Base-by-base conservation (phyloP, 257 asterid genomes). In the Solanum phureja region DNA sequence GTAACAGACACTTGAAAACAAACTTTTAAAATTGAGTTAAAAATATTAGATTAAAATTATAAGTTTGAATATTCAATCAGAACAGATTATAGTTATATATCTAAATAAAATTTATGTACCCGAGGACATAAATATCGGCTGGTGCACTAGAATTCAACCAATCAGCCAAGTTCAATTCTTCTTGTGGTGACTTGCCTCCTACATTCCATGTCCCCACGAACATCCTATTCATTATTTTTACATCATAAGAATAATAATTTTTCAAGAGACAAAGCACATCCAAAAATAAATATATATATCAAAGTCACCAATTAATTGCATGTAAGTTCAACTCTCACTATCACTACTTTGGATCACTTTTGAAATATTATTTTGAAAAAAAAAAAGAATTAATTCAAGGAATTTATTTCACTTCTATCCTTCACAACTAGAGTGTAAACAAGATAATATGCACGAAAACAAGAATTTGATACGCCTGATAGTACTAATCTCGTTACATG, bases 201-300 rank as follows among this genome's bases (percentile, higher is more conserved):
- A 29, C 31, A 29, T 29, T 29, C 31, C 31, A 29, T 29, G 31
- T 29, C 31, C 31, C 31, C 31, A 29, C 31, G 31, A 96, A 92
- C 96, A 93, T 94, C 89, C 99, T 96, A 52, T 37, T 85, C 37
- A 87, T 81, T 52, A 40, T n/a, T 33, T 10, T 27, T 7, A 18
- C 7, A 76, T 31, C 66, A 83, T 79, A 23, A 21, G 35, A 27
- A 9, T 7, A 31, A 62, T 10, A 27, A 27, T 27, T 16, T 37
- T 85, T 66, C 8, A 19, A 29, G 19, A 38, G 13, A 29, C 12
- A 40, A 40, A 85, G 19, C 19, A 40, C 42, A 83, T 56, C 23
- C 19, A 24, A 38, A 40, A 18, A 16, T 46, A 46, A 46, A 8
- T 81, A 79, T 44, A 72, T 49, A 16, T 18, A 49, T 49, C n/a